Conservation (phyloP, 129 eudicot species). For the Silybum marianum region DNA sequence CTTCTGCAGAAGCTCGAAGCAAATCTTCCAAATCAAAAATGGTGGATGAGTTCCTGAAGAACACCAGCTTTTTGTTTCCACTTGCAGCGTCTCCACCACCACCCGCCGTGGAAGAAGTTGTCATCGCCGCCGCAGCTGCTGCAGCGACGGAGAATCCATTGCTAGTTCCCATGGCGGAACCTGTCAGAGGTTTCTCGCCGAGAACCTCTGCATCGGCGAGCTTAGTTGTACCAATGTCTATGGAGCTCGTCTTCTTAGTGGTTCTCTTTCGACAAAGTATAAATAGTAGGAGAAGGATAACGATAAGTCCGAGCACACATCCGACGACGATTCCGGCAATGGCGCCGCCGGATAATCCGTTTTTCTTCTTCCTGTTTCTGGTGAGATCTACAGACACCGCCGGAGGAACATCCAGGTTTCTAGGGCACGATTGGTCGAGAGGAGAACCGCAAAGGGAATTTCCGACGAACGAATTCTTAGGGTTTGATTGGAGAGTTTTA, state of each 20-base stretch:
- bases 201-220: slow-evolving; percentile 36
- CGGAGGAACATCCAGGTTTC: slow-evolving; percentile 6
- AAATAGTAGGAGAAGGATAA: slow-evolving; percentile 45
- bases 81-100: slow-evolving; percentile 29
- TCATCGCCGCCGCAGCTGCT: slow-evolving; percentile 58
- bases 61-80: slow-evolving; percentile 63
- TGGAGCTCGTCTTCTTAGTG: slow-evolving; percentile 52
- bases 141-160: slow-evolving; percentile 58
- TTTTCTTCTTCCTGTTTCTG: slow-evolving; percentile 23
- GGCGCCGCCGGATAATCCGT: slow-evolving; percentile 62
- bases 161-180: slow-evolving; percentile 38
- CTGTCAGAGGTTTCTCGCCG: slow-evolving; percentile 50
- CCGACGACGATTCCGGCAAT: slow-evolving; percentile 87
- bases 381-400: slow-evolving; percentile 21
- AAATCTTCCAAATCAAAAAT: slow-evolving; percentile 87
- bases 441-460: slow-evolving; percentile 44
- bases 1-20: slow-evolving; percentile 95
- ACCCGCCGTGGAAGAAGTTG: slow-evolving; percentile 24
- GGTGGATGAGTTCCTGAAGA: slow-evolving; percentile 52
- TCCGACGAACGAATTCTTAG: slow-evolving; percentile 36
- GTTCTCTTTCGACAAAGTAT: slow-evolving; percentile 57
- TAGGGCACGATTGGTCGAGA: slow-evolving; percentile 30
- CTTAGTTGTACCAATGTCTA: slow-evolving; percentile 49
- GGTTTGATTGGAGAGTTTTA: slow-evolving; percentile 19
- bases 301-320: slow-evolving; percentile 51